These are phyloP conservation scores for Helianthus annuus DNA, from an alignment of 129 eudicot genomes.

Conservation along the genomic window DNA sequence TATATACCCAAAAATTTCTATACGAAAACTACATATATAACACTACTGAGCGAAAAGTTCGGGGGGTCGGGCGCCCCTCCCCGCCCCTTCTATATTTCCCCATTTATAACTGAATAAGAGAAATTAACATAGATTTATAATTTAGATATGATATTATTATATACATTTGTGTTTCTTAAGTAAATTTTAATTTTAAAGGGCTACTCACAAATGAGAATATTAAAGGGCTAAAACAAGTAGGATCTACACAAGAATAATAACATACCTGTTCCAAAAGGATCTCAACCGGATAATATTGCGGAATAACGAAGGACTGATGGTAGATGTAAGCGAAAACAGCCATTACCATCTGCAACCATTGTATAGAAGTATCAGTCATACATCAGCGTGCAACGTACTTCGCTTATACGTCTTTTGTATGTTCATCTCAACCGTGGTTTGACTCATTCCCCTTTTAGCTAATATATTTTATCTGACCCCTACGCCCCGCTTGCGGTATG, in stretches of 20 bases:
- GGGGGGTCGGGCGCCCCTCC: too few species aligned
- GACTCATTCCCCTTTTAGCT: background rate
- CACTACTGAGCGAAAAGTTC: too few species aligned
- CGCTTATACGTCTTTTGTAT: background rate
- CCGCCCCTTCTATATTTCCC: too few species aligned
- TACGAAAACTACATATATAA: too few species aligned
- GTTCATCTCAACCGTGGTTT: background rate
- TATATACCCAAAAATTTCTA: too few species aligned
- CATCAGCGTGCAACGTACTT: constrained; percentile 5
- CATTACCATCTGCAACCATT: constrained; percentile 83
- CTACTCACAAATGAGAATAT: background rate
- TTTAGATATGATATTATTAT: too few species aligned
- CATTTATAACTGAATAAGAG: too few species aligned
- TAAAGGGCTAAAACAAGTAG: background rate
- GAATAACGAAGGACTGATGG: constrained; percentile 67
- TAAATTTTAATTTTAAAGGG: too few species aligned
- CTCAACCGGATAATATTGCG: constrained; percentile 62
- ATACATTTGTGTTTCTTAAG: too few species aligned
- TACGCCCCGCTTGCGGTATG: too few species aligned
- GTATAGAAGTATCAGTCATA: background rate
- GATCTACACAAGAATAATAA: background rate
- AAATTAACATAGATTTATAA: too few species aligned
- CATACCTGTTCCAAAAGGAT: constrained; percentile 72
- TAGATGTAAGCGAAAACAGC: constrained; percentile 86
- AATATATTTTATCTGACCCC: background rate